Percentiles rank a stretch among this genome's conserved stretches.
These are phyloP conservation scores for Globisporangium paddicum DNA, from an alignment of 352 stramenopile species.

Conservation along the genomic window DNA sequence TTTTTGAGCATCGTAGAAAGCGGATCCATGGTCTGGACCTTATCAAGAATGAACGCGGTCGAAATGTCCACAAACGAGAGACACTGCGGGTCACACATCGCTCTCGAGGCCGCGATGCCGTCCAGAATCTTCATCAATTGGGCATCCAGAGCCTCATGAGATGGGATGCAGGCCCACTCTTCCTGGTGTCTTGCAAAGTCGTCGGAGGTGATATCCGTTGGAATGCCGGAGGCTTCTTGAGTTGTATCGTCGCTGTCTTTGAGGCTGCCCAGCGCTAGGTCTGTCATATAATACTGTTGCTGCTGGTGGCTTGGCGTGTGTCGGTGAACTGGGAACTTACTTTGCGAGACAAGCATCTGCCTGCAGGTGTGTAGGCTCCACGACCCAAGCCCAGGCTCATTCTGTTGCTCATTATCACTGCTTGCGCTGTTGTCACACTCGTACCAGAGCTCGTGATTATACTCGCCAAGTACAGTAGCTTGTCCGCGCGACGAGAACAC, in stretches of 20 bases:
- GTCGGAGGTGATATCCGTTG: background rate
- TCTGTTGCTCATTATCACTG: background rate
- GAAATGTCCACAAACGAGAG: slow-evolving; percentile 33
- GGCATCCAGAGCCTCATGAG: slow-evolving; percentile 13
- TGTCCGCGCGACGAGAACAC: slow-evolving; percentile 60
- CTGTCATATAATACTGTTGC: background rate
- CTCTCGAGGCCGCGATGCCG: slow-evolving; percentile 18
- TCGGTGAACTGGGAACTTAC: slow-evolving; percentile 44
- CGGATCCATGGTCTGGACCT: background rate
- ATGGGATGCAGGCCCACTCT: background rate
- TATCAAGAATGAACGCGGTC: slow-evolving; percentile 21
- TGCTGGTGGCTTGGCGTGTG: background rate
- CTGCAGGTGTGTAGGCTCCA: slow-evolving; percentile 51
- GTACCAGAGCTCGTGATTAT: slow-evolving; percentile 68
- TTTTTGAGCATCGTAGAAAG: background rate
- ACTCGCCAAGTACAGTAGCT: slow-evolving; percentile 51
- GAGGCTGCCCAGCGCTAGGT: background rate
- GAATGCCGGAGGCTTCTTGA: background rate
- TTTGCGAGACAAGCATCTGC: slow-evolving; percentile 36
- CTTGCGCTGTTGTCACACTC: slow-evolving; percentile 22
- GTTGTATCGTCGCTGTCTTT: background rate
- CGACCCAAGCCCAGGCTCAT: slow-evolving; percentile 12
- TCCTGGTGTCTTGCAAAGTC: background rate
- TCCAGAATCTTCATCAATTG: slow-evolving; percentile 26
- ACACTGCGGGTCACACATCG: slow-evolving; percentile 8